Conservation (phyloP, 805 yeast species). For the Ogataea methylovora region DNA sequence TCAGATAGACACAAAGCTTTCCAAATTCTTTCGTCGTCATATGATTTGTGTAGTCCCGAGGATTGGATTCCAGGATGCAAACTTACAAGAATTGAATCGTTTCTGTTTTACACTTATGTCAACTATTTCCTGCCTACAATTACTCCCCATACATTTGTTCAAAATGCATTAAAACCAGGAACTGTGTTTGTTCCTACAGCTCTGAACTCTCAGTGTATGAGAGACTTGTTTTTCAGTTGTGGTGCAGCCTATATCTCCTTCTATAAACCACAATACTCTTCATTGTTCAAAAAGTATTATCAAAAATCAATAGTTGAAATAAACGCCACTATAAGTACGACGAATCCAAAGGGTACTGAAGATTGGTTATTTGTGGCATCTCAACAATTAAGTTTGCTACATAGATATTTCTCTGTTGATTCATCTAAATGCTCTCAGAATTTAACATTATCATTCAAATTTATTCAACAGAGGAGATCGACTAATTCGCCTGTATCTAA, state of each 20-base stretch:
- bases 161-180: conserved; percentile 2
- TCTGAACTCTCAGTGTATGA: conserved; percentile 1
- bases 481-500: conserved; percentile 1
- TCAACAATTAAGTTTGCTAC: conserved; percentile 1
- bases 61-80: conserved; percentile 4
- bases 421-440: neutral
- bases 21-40: neutral
- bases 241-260: conserved; percentile 4
- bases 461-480: conserved; percentile 1
- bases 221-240: conserved; percentile 4
- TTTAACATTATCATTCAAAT: conserved; percentile 1
- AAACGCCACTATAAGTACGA: neutral
- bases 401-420: conserved; percentile 1
- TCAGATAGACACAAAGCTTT: neutral
- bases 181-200: conserved; percentile 3
- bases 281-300: neutral
- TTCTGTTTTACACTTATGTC: conserved; percentile 3
- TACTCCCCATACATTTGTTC: conserved; percentile 1
- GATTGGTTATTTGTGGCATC: conserved; percentile 5
- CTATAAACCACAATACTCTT: conserved; percentile 1
- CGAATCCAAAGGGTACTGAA: conserved; percentile 2
- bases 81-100: conserved; percentile 1
- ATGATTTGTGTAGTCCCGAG: conserved; percentile 1
- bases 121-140: conserved; percentile 3
- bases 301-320: conserved; percentile 1